Percentiles rank a stretch among this genome's conserved stretches.
phyloP scores from a whole-genome alignment of 352 stramenopile species.

The Globisporangium spinosum region DNA sequence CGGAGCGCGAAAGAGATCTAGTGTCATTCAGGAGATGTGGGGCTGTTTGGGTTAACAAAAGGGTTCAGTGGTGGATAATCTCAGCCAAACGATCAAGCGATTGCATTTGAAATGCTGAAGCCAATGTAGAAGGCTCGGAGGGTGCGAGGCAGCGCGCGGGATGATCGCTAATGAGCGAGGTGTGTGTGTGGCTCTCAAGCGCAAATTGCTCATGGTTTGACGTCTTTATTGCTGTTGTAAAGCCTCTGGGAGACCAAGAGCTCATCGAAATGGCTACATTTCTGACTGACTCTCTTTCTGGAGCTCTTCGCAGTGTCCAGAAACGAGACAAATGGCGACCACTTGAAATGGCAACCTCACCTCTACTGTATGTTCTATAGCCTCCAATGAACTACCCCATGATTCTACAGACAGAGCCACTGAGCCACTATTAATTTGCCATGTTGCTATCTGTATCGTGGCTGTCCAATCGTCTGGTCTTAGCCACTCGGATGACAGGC shows the following conservation, averaged over 20 bases:
- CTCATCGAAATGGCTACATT: background rate
- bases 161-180: conserved; percentile 1
- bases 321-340: background rate
- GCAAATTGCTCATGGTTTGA: background rate
- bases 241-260: background rate
- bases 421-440: background rate
- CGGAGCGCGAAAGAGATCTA: background rate
- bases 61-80: too few relatives aligned
- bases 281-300: background rate
- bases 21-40: too few relatives aligned
- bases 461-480: background rate
- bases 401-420: background rate
- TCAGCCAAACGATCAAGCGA: background rate
- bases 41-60: too few relatives aligned
- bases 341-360: background rate
- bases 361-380: background rate
- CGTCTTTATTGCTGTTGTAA: background rate
- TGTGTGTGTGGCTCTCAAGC: background rate
- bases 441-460: background rate
- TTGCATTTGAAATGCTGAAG: background rate
- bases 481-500: background rate
- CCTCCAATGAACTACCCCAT: background rate
- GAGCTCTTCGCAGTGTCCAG: background rate
- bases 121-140: background rate
- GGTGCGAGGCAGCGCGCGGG: background rate